Percentiles rank a stretch among this genome's conserved stretches.
phyloP scores from a whole-genome alignment of 2,329 filamentous ascomycete genomes.

The Aureobasidium zeae region DNA sequence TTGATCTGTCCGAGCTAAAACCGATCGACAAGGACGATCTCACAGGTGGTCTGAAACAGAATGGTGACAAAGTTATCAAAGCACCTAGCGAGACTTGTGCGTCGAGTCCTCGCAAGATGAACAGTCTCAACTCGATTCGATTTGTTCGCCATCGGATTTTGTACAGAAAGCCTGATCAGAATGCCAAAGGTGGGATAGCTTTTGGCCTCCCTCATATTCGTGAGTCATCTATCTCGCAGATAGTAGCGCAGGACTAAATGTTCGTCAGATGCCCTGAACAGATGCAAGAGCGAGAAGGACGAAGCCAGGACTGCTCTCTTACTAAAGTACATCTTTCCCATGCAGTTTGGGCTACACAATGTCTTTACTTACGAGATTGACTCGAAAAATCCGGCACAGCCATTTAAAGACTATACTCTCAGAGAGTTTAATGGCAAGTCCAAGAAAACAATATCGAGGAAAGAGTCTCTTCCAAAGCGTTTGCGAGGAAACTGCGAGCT shows the following conservation, averaged over 20 bases:
- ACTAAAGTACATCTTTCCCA: conserved; percentile 89
- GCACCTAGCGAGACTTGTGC: neutral
- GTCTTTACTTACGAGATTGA: conserved; percentile 71
- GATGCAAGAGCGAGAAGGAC: conserved; percentile 45
- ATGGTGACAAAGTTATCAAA: neutral
- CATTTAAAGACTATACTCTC: conserved; percentile 74
- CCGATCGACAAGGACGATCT: conserved; percentile 8
- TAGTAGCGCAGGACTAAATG: no score
- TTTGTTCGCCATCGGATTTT: conserved; percentile 79
- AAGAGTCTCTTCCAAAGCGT: conserved; percentile 45
- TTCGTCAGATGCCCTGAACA: conserved; percentile 68
- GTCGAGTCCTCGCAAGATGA: neutral
- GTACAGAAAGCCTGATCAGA: conserved; percentile 67
- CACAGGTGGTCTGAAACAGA: conserved; percentile 22
- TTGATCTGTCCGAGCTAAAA: conserved; percentile 42
- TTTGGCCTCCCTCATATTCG: conserved; percentile 75
- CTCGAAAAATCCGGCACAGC: conserved; percentile 56
- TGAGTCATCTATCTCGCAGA: conserved; percentile 43
- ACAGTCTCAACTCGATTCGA: conserved; percentile 50
- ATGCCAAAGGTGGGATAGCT: conserved; percentile 55
- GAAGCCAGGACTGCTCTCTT: conserved; percentile 55
- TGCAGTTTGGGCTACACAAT: conserved; percentile 84
- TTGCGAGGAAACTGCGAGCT: conserved; percentile 53
- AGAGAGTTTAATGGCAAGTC: conserved; percentile 69
- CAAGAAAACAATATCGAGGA: neutral